These are phyloP conservation scores for Nasturtium officinale DNA, from an alignment of 345 rosid genomes.

Conservation along the genomic window DNA sequence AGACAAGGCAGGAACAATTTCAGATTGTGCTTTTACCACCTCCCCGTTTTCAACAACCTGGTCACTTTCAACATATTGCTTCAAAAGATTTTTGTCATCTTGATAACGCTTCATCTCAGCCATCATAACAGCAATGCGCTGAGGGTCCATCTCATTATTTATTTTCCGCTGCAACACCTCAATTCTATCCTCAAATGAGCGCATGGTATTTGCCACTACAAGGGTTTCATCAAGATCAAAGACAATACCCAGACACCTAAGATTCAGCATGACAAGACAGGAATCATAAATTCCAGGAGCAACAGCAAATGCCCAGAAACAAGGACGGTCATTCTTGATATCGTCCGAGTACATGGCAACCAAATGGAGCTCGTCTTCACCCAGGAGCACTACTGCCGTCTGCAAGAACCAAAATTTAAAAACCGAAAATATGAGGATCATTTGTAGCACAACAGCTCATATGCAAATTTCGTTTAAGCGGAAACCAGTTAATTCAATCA, in stretches of 20 bases:
- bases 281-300: slow-evolving; percentile 73
- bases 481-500: slow-evolving; percentile 4
- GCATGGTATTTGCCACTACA: slow-evolving; percentile 94
- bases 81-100: slow-evolving; percentile 84
- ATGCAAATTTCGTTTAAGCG: slow-evolving; percentile 17
- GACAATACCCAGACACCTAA: slow-evolving; percentile 95
- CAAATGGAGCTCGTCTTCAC: slow-evolving; percentile 89
- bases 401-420: slow-evolving; percentile 43
- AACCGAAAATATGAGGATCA: not conserved
- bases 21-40: slow-evolving; percentile 73
- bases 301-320: slow-evolving; percentile 89
- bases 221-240: slow-evolving; percentile 99
- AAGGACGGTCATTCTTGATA: slow-evolving; percentile 57
- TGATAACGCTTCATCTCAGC: slow-evolving; percentile 90
- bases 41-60: slow-evolving; percentile 92
- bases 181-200: slow-evolving; percentile 91
- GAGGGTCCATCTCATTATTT: slow-evolving; percentile 71
- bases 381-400: slow-evolving; percentile 87
- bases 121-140: slow-evolving; percentile 69
- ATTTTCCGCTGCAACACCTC: slow-evolving; percentile 79
- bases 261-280: slow-evolving; percentile 85
- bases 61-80: slow-evolving; percentile 91
- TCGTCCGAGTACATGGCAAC: slow-evolving; percentile 81
- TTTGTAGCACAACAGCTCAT: slow-evolving; percentile 1
- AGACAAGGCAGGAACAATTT: slow-evolving; percentile 81